Base-by-base conservation (phyloP, 129 eudicot species). In the Flaveria linearis region DNA sequence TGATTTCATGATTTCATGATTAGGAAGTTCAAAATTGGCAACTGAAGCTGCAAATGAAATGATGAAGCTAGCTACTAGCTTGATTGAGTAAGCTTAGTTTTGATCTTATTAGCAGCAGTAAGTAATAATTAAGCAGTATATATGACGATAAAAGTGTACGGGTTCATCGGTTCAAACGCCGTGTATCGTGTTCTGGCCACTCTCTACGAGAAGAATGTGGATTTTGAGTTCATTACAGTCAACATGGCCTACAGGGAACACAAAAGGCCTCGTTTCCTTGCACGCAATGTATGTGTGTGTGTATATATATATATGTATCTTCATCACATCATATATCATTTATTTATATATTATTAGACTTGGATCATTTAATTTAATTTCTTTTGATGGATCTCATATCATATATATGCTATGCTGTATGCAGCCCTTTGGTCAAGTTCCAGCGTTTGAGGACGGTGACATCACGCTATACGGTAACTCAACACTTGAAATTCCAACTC, bases 401-500 rank as follows among this genome's bases (percentile, higher is more conserved):
- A n/a, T n/a, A n/a, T n/a, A 1, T 52, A 11, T 11, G 36, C 36
- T 30, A 0, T 30, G 25, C 39, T 7, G 16, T 49, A 15, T 84
- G 81, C 80, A 87, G 91, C 91, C 91, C 25, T 87, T 87, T 76
- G 91, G 89, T 69, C 92, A 85, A 85, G 80, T 85, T 12, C 92
- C 92, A 14, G 92, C 76, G 42, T 76, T 87, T 39, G 88, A 75
- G 72, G 85, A 82, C 56, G 91, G 83, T 67, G 88, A 87, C 64
- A 52, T 84, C 10, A 79, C 78, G 22, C 85, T 87, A 22, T 87
- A 84, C 45, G 91, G 91, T 84, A 76, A 81, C 23, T 3, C 2
- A 72, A 20, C 56, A 2, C 41, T 28, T 47, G 53, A 49, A 36
- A 41, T 28, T 41, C 69, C 6, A 26, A 46, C 28, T 26, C 41